phyloP scores from a whole-genome alignment of 345 rosid genomes.

The Lepidium didymum region DNA sequence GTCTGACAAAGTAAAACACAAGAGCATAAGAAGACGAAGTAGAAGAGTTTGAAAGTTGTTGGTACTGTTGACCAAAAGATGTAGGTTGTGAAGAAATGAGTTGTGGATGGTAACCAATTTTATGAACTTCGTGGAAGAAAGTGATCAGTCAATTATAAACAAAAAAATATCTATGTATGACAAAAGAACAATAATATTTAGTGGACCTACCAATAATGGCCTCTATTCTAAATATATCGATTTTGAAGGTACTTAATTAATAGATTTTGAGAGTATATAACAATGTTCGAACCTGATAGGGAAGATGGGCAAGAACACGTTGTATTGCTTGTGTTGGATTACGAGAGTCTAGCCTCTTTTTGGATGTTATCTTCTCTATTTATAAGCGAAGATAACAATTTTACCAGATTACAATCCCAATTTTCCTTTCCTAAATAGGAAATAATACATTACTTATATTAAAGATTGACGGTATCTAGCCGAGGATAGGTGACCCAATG shows the following conservation, averaged over 20 bases:
- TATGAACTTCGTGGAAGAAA: slow-evolving; percentile 1
- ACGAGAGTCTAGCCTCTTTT: no score
- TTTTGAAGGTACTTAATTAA: not conserved
- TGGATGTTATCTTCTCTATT: no score
- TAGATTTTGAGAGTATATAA: not conserved
- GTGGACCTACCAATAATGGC: slow-evolving; percentile 18
- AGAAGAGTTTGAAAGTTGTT: slow-evolving; percentile 12
- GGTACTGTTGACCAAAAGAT: slow-evolving; percentile 19
- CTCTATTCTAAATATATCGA: not conserved
- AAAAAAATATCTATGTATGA: not conserved
- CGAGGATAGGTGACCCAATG: no score
- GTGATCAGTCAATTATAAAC: not conserved
- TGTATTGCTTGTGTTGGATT: no score
- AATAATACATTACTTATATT: no score
- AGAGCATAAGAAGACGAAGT: not conserved
- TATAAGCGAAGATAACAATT: no score
- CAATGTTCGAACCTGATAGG: no score
- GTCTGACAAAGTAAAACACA: not conserved
- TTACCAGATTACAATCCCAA: no score
- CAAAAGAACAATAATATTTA: slow-evolving; percentile 15
- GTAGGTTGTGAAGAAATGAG: slow-evolving; percentile 4
- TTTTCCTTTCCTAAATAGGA: no score
- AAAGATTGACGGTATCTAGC: no score
- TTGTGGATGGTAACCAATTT: slow-evolving; percentile 16
- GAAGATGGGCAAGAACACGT: no score